Evolutionary conservation across 768 basidiomycete species (phyloP), one percentile per base, ranked within the genome.

Genomic region (Nidularia pulvinata): DNA sequence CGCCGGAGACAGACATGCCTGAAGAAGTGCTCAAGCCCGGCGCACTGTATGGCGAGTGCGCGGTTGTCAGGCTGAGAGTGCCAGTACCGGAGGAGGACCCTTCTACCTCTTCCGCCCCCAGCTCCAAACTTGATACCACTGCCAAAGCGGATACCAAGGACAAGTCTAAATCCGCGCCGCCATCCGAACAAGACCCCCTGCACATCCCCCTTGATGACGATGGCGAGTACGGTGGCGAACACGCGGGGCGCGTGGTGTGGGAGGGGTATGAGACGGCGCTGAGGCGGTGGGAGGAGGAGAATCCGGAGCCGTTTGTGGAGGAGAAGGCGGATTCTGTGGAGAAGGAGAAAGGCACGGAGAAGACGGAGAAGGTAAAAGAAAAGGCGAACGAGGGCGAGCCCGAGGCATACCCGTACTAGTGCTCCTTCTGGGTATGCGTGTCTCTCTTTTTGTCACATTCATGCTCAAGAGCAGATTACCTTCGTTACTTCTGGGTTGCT

Each of bases 11-110:
- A 25, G 65, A 65, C 13, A 60, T 69, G 49, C 70, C 74, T 5
- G 83, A 81, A 53, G 89, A 92, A 61, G 80, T 89, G 2, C 74
- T 93, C 42, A 88, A 87, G 66, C 87, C 90, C 2, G 91, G 90
- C 0, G 86, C 88, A 7, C 66, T 92, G 39, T 93, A 93, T 59
- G 77, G 84, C 7, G 88, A 93, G 58, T 92, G 91, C 58, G 83
- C 87, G 0, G 81, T 88, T 4, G 84, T 88, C 6, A 66, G 65
- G 30, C 57, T 86, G 33, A 66, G 63, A 16, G 67, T 86, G 32
- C 72, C 70, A 19, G 57, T 30, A 2, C 55, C 60, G 32, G 51
- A 51, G 33, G 57, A 58, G 14, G 50, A 11, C 48, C 34, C 14
- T 42, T 33, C 55, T 11, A n/a, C 36, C 13, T 19, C 13, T 37